Percentiles rank a stretch among this genome's conserved stretches.
Conservation (phyloP, 768 basidiomycete genomes). For the Pleurotus tuber-regium region DNA sequence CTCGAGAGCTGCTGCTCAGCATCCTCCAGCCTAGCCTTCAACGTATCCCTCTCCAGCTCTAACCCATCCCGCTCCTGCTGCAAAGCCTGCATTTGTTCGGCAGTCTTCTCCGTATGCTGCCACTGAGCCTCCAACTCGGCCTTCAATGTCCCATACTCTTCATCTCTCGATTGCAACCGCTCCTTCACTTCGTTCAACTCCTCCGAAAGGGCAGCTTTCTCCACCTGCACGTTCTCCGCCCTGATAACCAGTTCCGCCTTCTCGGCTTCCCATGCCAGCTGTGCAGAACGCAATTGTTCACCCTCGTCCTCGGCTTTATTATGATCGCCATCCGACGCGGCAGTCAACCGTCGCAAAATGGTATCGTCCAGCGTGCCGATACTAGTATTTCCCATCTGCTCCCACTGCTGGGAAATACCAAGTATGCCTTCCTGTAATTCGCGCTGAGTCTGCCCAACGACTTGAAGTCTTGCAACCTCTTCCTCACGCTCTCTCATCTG, state of each 20-base stretch:
- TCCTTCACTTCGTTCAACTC: slow-evolving; percentile 40
- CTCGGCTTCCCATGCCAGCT: slow-evolving; percentile 51
- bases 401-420: slow-evolving; percentile 60
- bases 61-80: slow-evolving; percentile 32
- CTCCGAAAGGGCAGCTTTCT: slow-evolving; percentile 40
- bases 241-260: slow-evolving; percentile 40
- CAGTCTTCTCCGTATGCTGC: slow-evolving; percentile 55
- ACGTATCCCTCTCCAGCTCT: slow-evolving; percentile 37
- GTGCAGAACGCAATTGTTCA: slow-evolving; percentile 38
- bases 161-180: slow-evolving; percentile 38
- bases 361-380: slow-evolving; percentile 40
- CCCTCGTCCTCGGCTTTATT: slow-evolving; percentile 29
- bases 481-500: slow-evolving; percentile 43
- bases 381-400: slow-evolving; percentile 50
- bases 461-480: slow-evolving; percentile 43
- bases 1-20: slow-evolving; percentile 38
- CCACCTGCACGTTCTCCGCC: slow-evolving; percentile 40
- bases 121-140: slow-evolving; percentile 71
- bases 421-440: slow-evolving; percentile 52
- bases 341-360: slow-evolving; percentile 36
- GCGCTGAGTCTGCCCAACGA: slow-evolving; percentile 52
- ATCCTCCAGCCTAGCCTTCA: slow-evolving; percentile 28
- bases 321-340: slow-evolving; percentile 38
- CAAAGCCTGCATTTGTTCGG: slow-evolving; percentile 44
- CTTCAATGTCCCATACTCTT: slow-evolving; percentile 49